These are phyloP conservation scores for Edaphochlamys debaryana DNA, from an alignment of 139 green algal genomes.

Conservation along the genomic window DNA sequence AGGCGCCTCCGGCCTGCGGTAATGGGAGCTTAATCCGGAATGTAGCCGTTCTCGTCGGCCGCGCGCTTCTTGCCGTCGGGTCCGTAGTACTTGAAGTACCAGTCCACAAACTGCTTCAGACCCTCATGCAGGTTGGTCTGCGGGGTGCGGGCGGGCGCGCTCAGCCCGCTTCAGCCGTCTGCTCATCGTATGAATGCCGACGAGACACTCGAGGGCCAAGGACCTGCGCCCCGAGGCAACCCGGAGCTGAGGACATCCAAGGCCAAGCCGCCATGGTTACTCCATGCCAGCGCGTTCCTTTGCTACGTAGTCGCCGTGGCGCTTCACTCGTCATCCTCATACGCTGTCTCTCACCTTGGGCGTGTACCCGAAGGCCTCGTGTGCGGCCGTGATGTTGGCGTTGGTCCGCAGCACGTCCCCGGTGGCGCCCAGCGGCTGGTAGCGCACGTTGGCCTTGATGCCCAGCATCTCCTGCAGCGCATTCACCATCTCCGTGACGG, in stretches of 20 bases:
- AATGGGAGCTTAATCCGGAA: constrained; percentile 32
- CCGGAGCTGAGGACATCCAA: no score
- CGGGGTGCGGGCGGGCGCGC: no score
- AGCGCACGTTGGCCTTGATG: constrained; percentile 58
- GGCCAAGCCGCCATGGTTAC: no score
- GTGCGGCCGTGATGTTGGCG: constrained; percentile 75
- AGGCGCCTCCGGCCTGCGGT: no score
- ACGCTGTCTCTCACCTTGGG: no score
- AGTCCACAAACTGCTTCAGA: constrained; percentile 71
- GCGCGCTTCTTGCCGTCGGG: constrained; percentile 25
- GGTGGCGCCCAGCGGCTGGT: constrained; percentile 68
- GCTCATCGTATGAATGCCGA: no score
- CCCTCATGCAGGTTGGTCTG: constrained; percentile 57
- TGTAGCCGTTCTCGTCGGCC: constrained; percentile 41
- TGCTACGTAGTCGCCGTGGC: no score
- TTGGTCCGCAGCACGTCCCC: constrained; percentile 84
- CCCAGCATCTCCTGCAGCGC: constrained; percentile 71
- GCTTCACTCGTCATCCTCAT: no score
- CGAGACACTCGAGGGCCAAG: no score
- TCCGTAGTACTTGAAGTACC: constrained; percentile 76
- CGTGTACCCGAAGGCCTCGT: constrained; percentile 53
- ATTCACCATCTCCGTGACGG: constrained; percentile 75
- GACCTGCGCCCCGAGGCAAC: no score
- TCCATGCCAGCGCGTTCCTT: no score
- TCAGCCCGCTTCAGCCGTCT: no score